Conservation (phyloP, 768 basidiomycete genomes). For the Russula sp. region DNA sequence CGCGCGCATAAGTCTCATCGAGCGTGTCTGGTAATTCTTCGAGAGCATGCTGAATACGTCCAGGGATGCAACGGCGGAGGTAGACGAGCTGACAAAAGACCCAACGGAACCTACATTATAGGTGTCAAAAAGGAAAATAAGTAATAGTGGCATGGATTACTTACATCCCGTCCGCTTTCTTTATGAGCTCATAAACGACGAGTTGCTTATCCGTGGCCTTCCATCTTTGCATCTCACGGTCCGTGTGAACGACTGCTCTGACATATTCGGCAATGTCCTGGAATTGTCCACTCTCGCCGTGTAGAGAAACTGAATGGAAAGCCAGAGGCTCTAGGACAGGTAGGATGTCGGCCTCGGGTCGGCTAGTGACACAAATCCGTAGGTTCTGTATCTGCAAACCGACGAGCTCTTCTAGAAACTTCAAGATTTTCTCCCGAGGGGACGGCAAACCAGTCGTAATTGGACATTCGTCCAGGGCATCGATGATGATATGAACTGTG, state of each 20-base stretch:
- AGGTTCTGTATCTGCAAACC: not conserved
- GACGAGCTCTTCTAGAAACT: not conserved
- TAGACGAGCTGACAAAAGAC: constrained; percentile 5
- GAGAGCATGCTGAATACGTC: constrained; percentile 1
- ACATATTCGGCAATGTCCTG: constrained; percentile 4
- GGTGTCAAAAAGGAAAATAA: not conserved
- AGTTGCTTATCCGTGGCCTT: not conserved
- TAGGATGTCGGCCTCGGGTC: constrained; percentile 7
- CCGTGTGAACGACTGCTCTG: not conserved
- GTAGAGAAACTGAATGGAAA: not conserved
- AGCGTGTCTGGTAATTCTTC: not conserved
- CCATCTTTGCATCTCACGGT: constrained; percentile 2
- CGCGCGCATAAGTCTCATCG: constrained; percentile 2
- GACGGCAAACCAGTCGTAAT: not conserved
- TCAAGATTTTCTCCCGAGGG: not conserved
- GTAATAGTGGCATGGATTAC: not conserved
- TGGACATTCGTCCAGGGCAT: constrained; percentile 16
- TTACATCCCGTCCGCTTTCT: constrained; percentile 14
- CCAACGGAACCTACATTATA: constrained; percentile 3
- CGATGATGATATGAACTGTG: not conserved
- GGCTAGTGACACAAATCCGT: constrained; percentile 8
- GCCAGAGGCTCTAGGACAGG: not conserved
- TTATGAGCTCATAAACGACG: not conserved
- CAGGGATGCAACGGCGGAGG: not conserved
- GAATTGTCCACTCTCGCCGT: not conserved